Evolutionary conservation across 768 basidiomycete genomes (phyloP).

Genomic region (Cantharellus cinnabarinus): DNA sequence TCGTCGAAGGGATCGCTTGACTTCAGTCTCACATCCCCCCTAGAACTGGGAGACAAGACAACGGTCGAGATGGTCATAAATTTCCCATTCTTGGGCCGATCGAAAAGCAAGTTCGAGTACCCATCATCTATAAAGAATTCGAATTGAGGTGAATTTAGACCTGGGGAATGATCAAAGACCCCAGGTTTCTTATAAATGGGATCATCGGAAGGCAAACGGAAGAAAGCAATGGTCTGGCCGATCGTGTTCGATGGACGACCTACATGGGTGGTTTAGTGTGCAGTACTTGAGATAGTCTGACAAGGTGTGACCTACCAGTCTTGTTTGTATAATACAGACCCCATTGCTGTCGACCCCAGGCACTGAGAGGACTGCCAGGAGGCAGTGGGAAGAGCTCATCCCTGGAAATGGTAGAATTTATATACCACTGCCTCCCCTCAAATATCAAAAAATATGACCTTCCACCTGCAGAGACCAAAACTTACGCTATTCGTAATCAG

Average conservation of each 20-base stretch:
- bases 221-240: neutral
- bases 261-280: neutral
- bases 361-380: neutral
- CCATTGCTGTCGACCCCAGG: neutral
- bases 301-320: neutral
- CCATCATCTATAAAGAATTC: neutral
- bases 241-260: neutral
- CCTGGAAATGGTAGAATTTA: neutral
- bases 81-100: neutral
- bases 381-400: neutral
- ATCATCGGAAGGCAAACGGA: neutral
- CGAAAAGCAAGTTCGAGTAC: neutral
- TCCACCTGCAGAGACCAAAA: neutral
- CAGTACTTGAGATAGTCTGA: neutral
- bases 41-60: neutral
- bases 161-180: neutral
- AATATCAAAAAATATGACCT: neutral
- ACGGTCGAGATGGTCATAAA: neutral
- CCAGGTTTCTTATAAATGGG: neutral
- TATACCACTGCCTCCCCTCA: neutral
- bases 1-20: neutral
- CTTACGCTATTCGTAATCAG: neutral
- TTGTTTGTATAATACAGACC: neutral
- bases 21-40: neutral
- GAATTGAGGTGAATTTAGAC: neutral